Conservation (phyloP, 331 rosid species). For the Phaseolus coccineus region DNA sequence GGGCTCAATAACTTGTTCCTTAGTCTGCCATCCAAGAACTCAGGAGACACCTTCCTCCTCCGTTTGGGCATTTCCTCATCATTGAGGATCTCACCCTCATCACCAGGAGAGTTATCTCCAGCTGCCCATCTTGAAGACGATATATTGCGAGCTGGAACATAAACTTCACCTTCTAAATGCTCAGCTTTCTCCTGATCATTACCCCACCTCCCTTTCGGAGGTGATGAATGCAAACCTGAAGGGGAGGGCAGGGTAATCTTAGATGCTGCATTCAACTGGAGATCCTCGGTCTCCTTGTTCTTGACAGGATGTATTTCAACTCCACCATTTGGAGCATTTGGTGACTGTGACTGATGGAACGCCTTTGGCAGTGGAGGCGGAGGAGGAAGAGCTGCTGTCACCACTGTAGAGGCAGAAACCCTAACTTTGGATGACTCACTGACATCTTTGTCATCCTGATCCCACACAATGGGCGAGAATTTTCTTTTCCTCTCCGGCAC, state of each 20-base stretch:
- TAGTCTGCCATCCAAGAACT: conserved; percentile 51
- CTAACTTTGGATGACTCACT: conserved; percentile 53
- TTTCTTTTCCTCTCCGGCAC: conserved; percentile 71
- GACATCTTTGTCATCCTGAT: conserved; percentile 75
- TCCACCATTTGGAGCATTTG: conserved; percentile 52
- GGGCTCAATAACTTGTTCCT: conserved; percentile 68
- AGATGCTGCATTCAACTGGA: conserved; percentile 38
- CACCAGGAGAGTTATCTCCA: conserved; percentile 80
- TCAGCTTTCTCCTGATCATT: conserved; percentile 55
- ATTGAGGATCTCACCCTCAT: conserved; percentile 75
- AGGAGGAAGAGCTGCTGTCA: conserved; percentile 56
- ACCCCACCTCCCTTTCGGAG: conserved; percentile 50
- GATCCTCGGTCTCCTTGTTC: conserved; percentile 43
- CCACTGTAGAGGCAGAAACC: conserved; percentile 40
- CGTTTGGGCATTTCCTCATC: conserved; percentile 63
- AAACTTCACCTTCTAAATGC: conserved; percentile 68
- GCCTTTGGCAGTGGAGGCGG: conserved; percentile 63
- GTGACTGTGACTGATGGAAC: conserved; percentile 53
- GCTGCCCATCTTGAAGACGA: conserved; percentile 98
- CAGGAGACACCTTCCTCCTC: conserved; percentile 62
- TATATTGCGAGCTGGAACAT: conserved; percentile 73
- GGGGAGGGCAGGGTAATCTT: conserved; percentile 46
- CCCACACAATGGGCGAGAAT: conserved; percentile 91
- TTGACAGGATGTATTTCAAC: conserved; percentile 53
- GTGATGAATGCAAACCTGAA: conserved; percentile 44